phyloP scores from a whole-genome alignment of 192 early-diverging fungal species.

The Obelidium mucronatum region DNA sequence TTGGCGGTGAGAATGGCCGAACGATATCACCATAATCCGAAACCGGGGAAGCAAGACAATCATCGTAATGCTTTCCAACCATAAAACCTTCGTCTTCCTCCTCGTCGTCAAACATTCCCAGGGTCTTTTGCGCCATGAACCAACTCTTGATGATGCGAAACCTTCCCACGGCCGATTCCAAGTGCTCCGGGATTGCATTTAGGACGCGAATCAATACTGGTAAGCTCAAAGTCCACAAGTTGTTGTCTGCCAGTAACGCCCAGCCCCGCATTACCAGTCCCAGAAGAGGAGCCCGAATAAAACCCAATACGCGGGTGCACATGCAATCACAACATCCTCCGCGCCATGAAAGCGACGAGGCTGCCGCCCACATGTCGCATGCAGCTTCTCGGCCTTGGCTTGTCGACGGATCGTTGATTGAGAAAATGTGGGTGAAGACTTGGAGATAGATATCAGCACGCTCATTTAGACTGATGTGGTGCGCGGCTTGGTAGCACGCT shows the following conservation, averaged over 20 bases:
- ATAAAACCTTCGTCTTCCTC: conserved; percentile 8
- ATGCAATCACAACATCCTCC: conserved; percentile 22
- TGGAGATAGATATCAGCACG: conserved; percentile 19
- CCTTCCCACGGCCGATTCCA: conserved; percentile 34
- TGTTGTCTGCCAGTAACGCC: conserved; percentile 10
- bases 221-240: conserved; percentile 2
- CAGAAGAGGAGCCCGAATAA: conserved; percentile 32
- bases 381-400: conserved; percentile 7
- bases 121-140: neutral
- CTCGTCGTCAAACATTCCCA: neutral
- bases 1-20: too few relatives aligned
- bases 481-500: conserved; percentile 16
- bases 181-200: conserved; percentile 26
- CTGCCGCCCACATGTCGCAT: conserved; percentile 31
- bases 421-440: conserved; percentile 22
- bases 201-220: conserved; percentile 26
- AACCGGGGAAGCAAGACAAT: neutral
- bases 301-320: conserved; percentile 29
- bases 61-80: neutral
- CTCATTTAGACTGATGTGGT: conserved; percentile 7
- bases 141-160: conserved; percentile 27
- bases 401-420: neutral
- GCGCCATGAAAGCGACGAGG: neutral
- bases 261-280: neutral
- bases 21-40: too few relatives aligned